These are phyloP conservation scores for Calonectria montana DNA, from an alignment of 2,329 filamentous ascomycete species.

Conservation along the genomic window DNA sequence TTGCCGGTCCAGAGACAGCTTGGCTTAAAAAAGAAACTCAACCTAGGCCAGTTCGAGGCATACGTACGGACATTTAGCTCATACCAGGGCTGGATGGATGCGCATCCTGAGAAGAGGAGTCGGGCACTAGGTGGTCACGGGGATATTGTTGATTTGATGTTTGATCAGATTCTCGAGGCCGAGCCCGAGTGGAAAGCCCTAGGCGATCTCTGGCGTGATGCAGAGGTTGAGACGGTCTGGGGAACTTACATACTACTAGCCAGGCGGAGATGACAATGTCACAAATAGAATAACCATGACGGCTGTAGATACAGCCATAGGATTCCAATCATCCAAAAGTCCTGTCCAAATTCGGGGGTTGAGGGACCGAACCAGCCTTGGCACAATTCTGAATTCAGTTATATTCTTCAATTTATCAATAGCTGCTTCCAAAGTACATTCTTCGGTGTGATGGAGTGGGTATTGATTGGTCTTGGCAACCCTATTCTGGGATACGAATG, in stretches of 20 bases:
- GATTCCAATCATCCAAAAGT: background rate
- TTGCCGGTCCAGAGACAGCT: conserved; percentile 46
- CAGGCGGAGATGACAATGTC: background rate
- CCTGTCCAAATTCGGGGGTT: background rate
- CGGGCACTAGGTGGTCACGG: conserved; percentile 66
- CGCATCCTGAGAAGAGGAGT: conserved; percentile 61
- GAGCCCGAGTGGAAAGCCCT: conserved; percentile 63
- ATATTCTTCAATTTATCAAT: background rate
- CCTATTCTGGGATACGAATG: background rate
- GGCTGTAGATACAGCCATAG: background rate
- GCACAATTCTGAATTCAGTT: background rate
- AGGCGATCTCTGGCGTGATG: conserved; percentile 63
- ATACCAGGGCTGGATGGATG: conserved; percentile 68
- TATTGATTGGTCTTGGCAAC: background rate
- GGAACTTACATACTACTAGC: conserved; percentile 70
- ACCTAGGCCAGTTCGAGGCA: conserved; percentile 68
- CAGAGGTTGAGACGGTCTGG: conserved; percentile 69
- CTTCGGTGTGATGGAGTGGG: background rate
- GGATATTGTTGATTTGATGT: conserved; percentile 72
- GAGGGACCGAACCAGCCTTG: background rate
- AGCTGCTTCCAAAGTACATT: background rate
- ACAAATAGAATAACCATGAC: background rate
- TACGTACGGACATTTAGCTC: conserved; percentile 72
- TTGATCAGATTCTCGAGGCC: conserved; percentile 66
- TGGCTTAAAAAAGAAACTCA: conserved; percentile 67